Evolutionary conservation across 345 rosid genomes (phyloP), one percentile per base, ranked within the genome.

Genomic region (Streptanthus diversifolius): DNA sequence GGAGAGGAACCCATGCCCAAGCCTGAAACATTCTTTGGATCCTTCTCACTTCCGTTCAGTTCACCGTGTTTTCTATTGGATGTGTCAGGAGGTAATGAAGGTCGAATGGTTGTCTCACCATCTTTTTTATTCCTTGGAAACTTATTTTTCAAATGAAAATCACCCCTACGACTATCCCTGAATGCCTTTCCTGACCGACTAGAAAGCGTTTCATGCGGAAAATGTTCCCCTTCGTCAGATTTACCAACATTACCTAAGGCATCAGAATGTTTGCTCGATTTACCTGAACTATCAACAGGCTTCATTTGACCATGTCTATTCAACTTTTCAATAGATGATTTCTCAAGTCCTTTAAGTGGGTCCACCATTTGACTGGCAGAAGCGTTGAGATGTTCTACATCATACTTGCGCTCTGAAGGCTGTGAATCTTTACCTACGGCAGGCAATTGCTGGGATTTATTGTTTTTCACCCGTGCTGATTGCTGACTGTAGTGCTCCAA

Each of bases 151-250:
- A 43, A 37, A 68, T 76, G 70, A 52, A 43, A 66, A 70, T 81
- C 85, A 73, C 85, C 95, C 74, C 77, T 83, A 71, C 79, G 84
- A 78, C 48, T 36, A 58, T 90, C 92, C 65, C 78, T 79, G 69
- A 75, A 74, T 66, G 76, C 70, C 69, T 81, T 88, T 37, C 82
- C 91, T 73, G 72, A 80, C 52, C 77, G 83, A 27, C 54, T 25
- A 21, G 87, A 66, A 77, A 78, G 74, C 59, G 65, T 62, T 49
- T 90, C 89, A 70, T 60, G 80, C 60, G 56, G 73, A 68, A 33
- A 75, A 52, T 62, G 76, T 52, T 63, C 80, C 77, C 80, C 87
- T 64, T 77, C 86, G 27, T 76, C 55, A 57, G 83, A 76, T 68
- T 83, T 90, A 52, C 61, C 78, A 59, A 72, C 83, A 70, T 61